Evolutionary conservation across 2,329 filamentous ascomycete genomes (phyloP).

Genomic region (Aspergillus ustus): DNA sequence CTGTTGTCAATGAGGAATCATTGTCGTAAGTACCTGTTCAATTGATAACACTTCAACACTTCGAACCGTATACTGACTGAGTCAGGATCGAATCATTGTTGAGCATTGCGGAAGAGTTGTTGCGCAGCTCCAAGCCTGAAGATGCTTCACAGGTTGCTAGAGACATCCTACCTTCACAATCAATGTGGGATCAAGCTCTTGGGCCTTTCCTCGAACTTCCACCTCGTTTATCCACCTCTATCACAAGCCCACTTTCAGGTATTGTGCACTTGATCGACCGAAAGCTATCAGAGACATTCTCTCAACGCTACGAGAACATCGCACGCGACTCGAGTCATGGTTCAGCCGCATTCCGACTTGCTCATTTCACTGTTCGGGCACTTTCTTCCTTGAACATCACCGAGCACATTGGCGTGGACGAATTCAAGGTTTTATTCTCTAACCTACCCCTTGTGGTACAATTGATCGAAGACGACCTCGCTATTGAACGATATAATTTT

Average conservation of each 20-base stretch:
- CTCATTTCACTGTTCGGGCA: constrained; percentile 69
- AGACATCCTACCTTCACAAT: constrained; percentile 65
- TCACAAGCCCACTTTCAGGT: constrained; percentile 75
- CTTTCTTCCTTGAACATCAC: constrained; percentile 51
- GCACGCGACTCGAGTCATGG: constrained; percentile 70
- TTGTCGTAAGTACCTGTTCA: constrained; percentile 45
- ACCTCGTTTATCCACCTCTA: constrained; percentile 64
- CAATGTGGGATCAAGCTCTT: constrained; percentile 70
- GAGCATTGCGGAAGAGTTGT: constrained; percentile 56
- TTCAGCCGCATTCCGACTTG: constrained; percentile 75
- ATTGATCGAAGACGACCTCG: constrained; percentile 64
- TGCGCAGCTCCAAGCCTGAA: constrained; percentile 40
- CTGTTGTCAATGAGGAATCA: constrained; percentile 48
- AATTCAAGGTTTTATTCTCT: constrained; percentile 49
- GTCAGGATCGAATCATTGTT: constrained; percentile 61
- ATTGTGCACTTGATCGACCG: constrained; percentile 66
- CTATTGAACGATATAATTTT: constrained; percentile 59
- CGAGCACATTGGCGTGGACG: constrained; percentile 35
- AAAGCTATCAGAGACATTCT: constrained; percentile 32
- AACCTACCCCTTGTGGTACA: constrained; percentile 60
- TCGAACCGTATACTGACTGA: constrained; percentile 30
- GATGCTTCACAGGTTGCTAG: constrained; percentile 33
- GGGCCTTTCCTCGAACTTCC: constrained; percentile 52
- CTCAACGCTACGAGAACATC: constrained; percentile 37
- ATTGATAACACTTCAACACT: background rate